phyloP scores from a whole-genome alignment of 129 eudicot genomes.

The Arctium lappa region DNA sequence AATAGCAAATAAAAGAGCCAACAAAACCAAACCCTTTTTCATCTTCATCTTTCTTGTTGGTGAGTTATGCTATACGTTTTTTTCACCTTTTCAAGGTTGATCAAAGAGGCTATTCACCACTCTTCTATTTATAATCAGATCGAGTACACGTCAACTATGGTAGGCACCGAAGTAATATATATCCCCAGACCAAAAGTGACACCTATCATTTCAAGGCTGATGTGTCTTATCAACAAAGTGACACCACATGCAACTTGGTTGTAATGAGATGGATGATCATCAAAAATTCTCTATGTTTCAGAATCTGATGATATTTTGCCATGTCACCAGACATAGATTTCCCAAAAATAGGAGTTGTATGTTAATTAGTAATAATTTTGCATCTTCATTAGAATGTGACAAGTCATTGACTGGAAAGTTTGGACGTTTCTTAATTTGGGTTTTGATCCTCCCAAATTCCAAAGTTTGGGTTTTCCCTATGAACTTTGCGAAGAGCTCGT shows the following conservation, averaged over 20 bases:
- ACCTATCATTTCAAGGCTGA: constrained; percentile 29
- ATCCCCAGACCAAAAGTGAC: constrained; percentile 23
- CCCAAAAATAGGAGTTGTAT: neutral
- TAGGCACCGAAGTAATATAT: neutral
- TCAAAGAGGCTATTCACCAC: neutral
- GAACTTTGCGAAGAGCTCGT: neutral
- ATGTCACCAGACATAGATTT: neutral
- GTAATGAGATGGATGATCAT: constrained; percentile 25
- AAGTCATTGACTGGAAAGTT: constrained; percentile 20
- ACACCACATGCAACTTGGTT: constrained; percentile 26
- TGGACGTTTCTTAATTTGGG: constrained; percentile 20
- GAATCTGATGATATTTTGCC: neutral
- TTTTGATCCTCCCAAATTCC: constrained; percentile 18
- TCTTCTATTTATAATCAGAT: constrained; percentile 7
- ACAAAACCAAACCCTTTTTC: constrained; percentile 25
- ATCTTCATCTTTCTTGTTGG: constrained; percentile 19
- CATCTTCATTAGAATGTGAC: constrained; percentile 6
- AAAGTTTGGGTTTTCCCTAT: neutral
- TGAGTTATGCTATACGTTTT: neutral
- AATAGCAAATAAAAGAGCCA: constrained; percentile 28
- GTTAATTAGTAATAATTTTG: neutral
- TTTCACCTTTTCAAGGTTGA: neutral
- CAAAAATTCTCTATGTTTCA: neutral
- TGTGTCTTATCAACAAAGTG: constrained; percentile 9
- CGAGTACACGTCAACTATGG: neutral